Conservation (phyloP, 1,139 yeast species). For the Sugiyamaella novakii region DNA sequence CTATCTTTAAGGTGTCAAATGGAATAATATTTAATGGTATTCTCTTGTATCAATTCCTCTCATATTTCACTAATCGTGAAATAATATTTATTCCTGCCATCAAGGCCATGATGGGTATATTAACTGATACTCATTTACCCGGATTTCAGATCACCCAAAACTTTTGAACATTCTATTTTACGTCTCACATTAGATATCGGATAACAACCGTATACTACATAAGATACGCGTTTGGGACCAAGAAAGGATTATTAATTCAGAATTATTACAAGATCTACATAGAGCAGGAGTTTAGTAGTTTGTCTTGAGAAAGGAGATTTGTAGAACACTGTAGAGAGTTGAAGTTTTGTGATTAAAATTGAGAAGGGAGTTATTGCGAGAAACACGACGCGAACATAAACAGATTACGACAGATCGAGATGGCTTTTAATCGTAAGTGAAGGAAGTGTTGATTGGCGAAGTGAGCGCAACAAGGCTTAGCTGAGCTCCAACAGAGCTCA, state of each 20-base stretch:
- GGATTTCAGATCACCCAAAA: not conserved
- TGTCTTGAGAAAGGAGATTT: not conserved
- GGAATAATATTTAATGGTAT: too few species aligned
- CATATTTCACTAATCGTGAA: too few species aligned
- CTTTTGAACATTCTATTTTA: not conserved
- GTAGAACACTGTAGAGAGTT: not conserved
- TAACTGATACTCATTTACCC: too few species aligned
- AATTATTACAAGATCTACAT: not conserved
- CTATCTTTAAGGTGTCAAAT: too few species aligned
- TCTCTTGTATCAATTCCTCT: too few species aligned
- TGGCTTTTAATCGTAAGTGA: slow-evolving; percentile 13
- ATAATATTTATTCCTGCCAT: too few species aligned
- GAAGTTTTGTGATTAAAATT: not conserved
- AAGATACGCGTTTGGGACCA: not conserved
- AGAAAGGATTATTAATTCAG: not conserved
- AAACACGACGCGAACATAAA: not conserved
- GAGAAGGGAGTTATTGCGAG: not conserved
- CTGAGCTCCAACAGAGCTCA: not conserved
- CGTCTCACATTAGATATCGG: not conserved
- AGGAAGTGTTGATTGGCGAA: not conserved
- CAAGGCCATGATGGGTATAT: too few species aligned
- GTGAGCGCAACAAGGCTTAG: not conserved
- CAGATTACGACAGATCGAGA: not conserved
- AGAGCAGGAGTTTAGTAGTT: too few species aligned
- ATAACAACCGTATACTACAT: too few species aligned